Base-by-base conservation (phyloP, 768 basidiomycete genomes). In the Kwoniella newhampshirensis region DNA sequence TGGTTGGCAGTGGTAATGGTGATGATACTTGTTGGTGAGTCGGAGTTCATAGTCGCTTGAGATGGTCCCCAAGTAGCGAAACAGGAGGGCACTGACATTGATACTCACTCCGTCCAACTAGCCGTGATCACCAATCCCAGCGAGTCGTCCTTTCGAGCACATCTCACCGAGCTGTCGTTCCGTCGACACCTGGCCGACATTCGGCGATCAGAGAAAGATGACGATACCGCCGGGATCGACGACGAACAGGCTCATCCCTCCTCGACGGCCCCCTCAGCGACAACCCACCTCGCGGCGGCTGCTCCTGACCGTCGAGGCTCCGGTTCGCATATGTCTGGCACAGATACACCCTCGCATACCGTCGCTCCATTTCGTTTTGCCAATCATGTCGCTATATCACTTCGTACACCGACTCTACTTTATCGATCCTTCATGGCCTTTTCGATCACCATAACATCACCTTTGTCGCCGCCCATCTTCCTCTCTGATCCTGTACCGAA, bases 141-240 rank as follows among this genome's bases (percentile, higher is more conserved):
- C 54, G 92, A 97, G 77, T 86, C 86, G 44, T 91, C 91, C 6
- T 97, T 99, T 78, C 86, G 93, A 50, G 82, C 91, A 18, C 93
- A 90, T 79, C 86, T 98, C 65, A 98, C 93, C n/a, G 92, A 96
- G 72, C 89, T 89, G 71, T 93, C 91, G 23, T 97, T 99, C 76
- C 89, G 93, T 50, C 88, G 89, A 53, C 92, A 97, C 76, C 83
- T 97, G 59, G 89, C 85, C 59, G 86, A 86, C 53, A 83, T 96
- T 68, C 87, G 92, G 66, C 86, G 64, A 7, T 56, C 59, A 25
- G 65, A 67, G 26, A 58, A 53, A 25, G 63, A 66, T 36, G 63
- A 69, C 23, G 28, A 42, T 15, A 36, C 43, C 8, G 15, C 43
- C n/a, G 46, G 46, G 2, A 13, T 57, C n/a, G 21, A 30, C 15